phyloP scores from a whole-genome alignment of 148 eudicot genomes.

The Amaranthus cruentus region DNA sequence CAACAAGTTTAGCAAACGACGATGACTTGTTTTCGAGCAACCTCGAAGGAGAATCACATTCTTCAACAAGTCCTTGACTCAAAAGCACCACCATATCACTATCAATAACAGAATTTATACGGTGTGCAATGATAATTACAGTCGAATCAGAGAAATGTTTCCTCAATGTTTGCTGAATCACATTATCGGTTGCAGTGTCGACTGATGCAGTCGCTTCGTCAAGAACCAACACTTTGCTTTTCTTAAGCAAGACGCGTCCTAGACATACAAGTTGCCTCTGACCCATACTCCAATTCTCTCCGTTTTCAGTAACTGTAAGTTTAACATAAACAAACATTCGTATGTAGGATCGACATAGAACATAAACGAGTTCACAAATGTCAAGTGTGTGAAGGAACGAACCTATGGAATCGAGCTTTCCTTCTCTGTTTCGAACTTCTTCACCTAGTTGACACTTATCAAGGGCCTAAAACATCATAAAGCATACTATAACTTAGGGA shows the following conservation, averaged over 20 bases:
- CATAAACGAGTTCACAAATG: background rate
- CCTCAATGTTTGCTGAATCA: constrained; percentile 31
- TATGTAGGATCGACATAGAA: background rate
- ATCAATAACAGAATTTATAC: constrained; percentile 56
- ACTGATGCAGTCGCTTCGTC: constrained; percentile 49
- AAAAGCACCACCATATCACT: constrained; percentile 74
- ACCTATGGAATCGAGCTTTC: constrained; percentile 81
- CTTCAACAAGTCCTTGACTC: constrained; percentile 38
- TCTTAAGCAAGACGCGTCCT: constrained; percentile 45
- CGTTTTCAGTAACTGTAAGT: constrained; percentile 36
- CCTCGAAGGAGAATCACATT: constrained; percentile 61
- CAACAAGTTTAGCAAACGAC: constrained; percentile 70
- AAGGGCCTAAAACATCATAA: constrained; percentile 51
- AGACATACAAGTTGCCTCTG: constrained; percentile 50
- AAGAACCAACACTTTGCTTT: constrained; percentile 38
- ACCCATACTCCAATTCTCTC: constrained; percentile 58
- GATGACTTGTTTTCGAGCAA: constrained; percentile 67
- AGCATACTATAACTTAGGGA: background rate
- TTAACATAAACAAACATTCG: background rate
- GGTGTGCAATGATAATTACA: constrained; percentile 37
- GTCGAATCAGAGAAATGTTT: constrained; percentile 42
- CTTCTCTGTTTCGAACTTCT: constrained; percentile 67
- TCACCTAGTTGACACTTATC: constrained; percentile 92
- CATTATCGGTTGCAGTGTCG: constrained; percentile 43
- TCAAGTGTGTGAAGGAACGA: background rate